Evolutionary conservation across 2,329 filamentous ascomycete species (phyloP), one percentile per base, ranked within the genome.

Genomic region (Pestalotiopsis sp.): DNA sequence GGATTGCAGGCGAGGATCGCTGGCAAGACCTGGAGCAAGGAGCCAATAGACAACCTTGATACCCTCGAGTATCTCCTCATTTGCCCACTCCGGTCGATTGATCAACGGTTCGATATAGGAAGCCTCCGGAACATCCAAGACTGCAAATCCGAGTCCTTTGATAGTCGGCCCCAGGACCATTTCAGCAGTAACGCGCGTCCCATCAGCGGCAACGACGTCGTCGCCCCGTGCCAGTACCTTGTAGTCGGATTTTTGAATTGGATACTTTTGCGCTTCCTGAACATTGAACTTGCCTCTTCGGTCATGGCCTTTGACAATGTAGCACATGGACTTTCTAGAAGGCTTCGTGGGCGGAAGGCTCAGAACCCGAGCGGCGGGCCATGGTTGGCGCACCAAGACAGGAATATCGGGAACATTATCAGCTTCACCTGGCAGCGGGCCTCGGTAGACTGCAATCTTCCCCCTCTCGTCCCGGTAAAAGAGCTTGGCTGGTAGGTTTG

Each of bases 211-310:
- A 66, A 83, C 81, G 1, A 96, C 90, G 62, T 79, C 90, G 70
- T 90, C 72, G 2, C 94, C 94, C 1, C 75, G 77, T 0, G 91
- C 85, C 58, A 99, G 84, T 13, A 78, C 74, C 45, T 84, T 84
- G 78, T 86, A 97, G 63, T 91, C 82, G 0, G 72, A 77, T 65
- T 83, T 86, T 23, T 81, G 80, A 0, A 98, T 87, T 1, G 91
- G 91, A 2, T 94, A 81, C 36, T 82, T 84, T 70, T 82, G 85
- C 0, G 94, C 95, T 68, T 85, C 88, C 62, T 86, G 77, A 0
- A 88, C 82, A 69, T 93, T 85, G 76, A 99, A 98, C 75, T 92
- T 95, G 65, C 96, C 96, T 66, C 96, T 89, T 66, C 92, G 87
- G 49, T 90, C 85, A 71, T 94, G 89, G 66, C 89, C 90, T 73